These are phyloP conservation scores for Volvox carteri DNA, from an alignment of 163 green algal genomes.

Conservation along the genomic window DNA sequence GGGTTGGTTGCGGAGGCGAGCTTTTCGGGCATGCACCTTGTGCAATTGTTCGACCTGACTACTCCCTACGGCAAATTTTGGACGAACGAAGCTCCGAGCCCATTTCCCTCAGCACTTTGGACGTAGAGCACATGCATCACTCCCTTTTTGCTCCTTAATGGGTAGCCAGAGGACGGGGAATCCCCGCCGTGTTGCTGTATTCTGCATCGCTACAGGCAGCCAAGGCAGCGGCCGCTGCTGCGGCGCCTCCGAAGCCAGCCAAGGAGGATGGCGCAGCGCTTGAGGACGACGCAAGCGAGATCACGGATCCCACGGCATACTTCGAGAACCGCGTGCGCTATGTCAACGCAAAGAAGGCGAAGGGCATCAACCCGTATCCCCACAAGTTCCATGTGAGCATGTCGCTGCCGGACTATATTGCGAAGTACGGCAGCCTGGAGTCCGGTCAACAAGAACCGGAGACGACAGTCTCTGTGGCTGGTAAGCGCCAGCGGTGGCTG, in stretches of 20 bases:
- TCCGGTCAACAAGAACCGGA: slow-evolving; percentile 82
- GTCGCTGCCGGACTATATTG: slow-evolving; percentile 87
- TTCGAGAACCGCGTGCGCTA: slow-evolving; percentile 89
- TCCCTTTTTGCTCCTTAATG: no score
- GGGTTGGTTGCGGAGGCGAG: no score
- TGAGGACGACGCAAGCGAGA: slow-evolving; percentile 76
- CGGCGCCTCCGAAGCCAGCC: slow-evolving; percentile 76
- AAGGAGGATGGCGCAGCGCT: slow-evolving; percentile 68
- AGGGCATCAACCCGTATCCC: slow-evolving; percentile 96
- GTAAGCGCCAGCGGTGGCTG: no score
- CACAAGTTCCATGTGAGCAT: slow-evolving; percentile 97
- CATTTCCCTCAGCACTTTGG: no score
- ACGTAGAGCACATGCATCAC: no score
- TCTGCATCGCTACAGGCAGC: slow-evolving; percentile 64
- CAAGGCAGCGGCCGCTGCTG: slow-evolving; percentile 75
- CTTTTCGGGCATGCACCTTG: background rate
- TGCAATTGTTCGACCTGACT: no score
- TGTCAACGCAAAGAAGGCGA: slow-evolving; percentile 84
- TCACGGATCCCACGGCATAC: slow-evolving; percentile 87
- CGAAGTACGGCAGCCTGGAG: slow-evolving; percentile 84
- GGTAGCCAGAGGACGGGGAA: no score
- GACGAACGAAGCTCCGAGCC: no score
- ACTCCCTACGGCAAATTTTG: no score
- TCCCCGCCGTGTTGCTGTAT: background rate
- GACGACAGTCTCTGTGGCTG: slow-evolving; percentile 74